Percentiles rank a stretch among this genome's conserved stretches.
Conservation (phyloP, 106 monocot species). For the Acorus gramineus region DNA sequence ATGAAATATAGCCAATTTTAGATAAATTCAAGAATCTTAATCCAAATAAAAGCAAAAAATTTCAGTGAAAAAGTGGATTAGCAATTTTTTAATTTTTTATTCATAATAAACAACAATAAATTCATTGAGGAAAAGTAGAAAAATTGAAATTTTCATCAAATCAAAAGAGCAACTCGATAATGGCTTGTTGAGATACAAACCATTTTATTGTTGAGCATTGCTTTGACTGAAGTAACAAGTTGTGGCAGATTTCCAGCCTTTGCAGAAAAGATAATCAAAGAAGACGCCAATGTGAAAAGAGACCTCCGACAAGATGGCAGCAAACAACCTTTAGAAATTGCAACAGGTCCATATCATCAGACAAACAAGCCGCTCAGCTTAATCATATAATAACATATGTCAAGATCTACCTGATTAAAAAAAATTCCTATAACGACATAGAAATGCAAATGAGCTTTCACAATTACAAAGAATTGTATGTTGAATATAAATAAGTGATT, state of each 20-base stretch:
- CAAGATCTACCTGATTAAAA: no score
- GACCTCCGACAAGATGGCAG: constrained; percentile 69
- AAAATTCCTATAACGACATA: no score
- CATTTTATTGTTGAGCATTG: constrained; percentile 30
- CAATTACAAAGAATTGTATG: no score
- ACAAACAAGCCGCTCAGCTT: neutral
- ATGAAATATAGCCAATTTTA: no score
- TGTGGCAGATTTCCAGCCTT: constrained; percentile 39
- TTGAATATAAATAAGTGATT: no score
- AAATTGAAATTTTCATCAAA: no score
- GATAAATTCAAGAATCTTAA: neutral
- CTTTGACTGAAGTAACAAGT: constrained; percentile 44
- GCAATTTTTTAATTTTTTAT: no score
- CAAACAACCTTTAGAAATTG: constrained; percentile 43
- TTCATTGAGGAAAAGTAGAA: no score
- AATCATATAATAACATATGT: neutral
- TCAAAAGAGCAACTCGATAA: no score
- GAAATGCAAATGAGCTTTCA: no score
- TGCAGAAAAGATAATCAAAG: constrained; percentile 74
- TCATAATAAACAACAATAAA: no score
- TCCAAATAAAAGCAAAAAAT: neutral
- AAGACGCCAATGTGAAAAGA: constrained; percentile 57
- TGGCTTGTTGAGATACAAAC: constrained; percentile 18
- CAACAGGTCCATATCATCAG: constrained; percentile 11
- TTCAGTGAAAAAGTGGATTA: neutral